These are phyloP conservation scores for Stachybotrys elegans DNA, from an alignment of 2,329 filamentous ascomycete species.

Conservation along the genomic window DNA sequence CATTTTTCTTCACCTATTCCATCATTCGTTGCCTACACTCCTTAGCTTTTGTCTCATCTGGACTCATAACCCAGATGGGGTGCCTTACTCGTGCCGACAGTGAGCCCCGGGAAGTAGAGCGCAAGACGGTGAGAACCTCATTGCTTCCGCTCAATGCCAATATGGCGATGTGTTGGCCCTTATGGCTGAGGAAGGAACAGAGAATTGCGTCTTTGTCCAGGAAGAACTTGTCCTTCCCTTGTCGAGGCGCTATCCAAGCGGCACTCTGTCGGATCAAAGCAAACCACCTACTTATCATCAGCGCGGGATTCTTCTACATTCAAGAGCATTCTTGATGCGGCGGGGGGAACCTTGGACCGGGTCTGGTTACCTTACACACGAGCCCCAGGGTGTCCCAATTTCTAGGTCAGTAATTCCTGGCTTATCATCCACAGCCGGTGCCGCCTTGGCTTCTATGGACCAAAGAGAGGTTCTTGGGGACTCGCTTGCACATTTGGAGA, in stretches of 20 bases:
- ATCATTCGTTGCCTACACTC: conserved; percentile 60
- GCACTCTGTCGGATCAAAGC: conserved; percentile 73
- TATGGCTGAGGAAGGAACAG: conserved; percentile 66
- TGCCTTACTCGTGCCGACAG: conserved; percentile 60
- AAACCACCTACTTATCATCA: conserved; percentile 58
- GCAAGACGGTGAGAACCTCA: conserved; percentile 65
- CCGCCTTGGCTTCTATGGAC: conserved; percentile 55
- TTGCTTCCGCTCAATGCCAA: conserved; percentile 72
- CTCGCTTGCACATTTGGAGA: conserved; percentile 56
- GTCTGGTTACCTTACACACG: conserved; percentile 44
- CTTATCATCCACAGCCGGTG: conserved; percentile 48
- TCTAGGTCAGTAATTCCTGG: conserved; percentile 52
- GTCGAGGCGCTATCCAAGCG: conserved; percentile 85
- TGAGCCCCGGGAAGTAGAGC: conserved; percentile 58
- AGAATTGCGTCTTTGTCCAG: conserved; percentile 75
- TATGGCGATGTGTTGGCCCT: conserved; percentile 72
- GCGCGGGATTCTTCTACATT: conserved; percentile 1
- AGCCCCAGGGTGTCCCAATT: conserved; percentile 59
- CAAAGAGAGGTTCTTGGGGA: conserved; percentile 66
- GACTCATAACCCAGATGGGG: too few species aligned
- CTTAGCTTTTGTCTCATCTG: conserved; percentile 8
- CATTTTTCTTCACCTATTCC: conserved; percentile 47
- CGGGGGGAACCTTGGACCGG: not conserved
- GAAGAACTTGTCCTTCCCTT: conserved; percentile 62
- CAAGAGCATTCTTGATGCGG: not conserved